These are phyloP conservation scores for Microsporum audouinii DNA, from an alignment of 2,329 filamentous ascomycete genomes.

Conservation along the genomic window DNA sequence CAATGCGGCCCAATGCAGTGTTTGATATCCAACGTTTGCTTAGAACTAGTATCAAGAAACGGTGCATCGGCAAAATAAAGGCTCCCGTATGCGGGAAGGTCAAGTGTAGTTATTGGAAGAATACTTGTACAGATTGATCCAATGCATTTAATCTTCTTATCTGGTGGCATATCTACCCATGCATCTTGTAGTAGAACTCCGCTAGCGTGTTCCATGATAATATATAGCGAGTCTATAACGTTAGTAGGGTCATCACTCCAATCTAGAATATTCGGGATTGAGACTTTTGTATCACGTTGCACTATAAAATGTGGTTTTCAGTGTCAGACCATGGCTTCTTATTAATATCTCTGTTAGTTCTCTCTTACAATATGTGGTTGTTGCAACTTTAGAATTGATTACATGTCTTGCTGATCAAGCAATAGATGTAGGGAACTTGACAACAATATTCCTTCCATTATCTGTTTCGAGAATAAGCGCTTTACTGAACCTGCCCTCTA, in stretches of 20 bases:
- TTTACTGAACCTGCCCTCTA: conserved; percentile 32
- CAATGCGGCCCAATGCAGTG: conserved; percentile 15
- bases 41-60: conserved; percentile 11
- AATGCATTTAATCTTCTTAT: conserved; percentile 20
- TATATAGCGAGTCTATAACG: conserved; percentile 28
- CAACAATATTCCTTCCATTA: conserved; percentile 29
- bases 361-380: conserved; percentile 31
- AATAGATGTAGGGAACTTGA: conserved; percentile 31
- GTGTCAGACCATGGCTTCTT: background rate
- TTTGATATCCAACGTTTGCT: conserved; percentile 9
- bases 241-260: conserved; percentile 31
- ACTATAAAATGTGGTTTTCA: conserved; percentile 18
- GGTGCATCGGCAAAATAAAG: conserved; percentile 24
- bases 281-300: conserved; percentile 29
- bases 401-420: conserved; percentile 16
- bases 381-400: conserved; percentile 28
- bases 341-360: background rate
- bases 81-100: conserved; percentile 29
- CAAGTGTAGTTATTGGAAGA: conserved; percentile 16
- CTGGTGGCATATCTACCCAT: conserved; percentile 24
- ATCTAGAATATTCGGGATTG: conserved; percentile 34
- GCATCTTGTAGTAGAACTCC: conserved; percentile 24
- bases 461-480: conserved; percentile 35
- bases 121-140: conserved; percentile 10
- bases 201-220: conserved; percentile 30